phyloP scores from a whole-genome alignment of 331 rosid genomes.

The Phaseolus coccineus region DNA sequence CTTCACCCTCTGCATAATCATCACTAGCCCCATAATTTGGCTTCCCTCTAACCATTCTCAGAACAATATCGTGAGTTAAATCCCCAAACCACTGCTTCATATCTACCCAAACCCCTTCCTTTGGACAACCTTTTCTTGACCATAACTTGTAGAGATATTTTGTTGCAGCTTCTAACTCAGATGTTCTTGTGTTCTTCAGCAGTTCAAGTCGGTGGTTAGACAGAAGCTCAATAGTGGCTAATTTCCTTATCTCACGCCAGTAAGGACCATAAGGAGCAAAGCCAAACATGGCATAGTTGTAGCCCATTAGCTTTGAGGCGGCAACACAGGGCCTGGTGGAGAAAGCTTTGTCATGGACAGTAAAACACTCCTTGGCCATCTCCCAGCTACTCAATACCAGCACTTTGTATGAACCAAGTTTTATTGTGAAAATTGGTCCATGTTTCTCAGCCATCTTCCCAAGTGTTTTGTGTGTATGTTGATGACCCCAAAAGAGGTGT shows the following conservation, averaged over 20 bases:
- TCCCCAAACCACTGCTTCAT: conserved; percentile 56
- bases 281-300: conserved; percentile 54
- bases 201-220: conserved; percentile 42
- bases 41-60: conserved; percentile 46
- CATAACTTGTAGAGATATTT: conserved; percentile 34
- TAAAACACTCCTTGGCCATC: conserved; percentile 54
- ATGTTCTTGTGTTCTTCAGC: conserved; percentile 24
- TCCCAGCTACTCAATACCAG: conserved; percentile 50
- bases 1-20: conserved; percentile 33
- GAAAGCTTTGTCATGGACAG: conserved; percentile 52
- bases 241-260: conserved; percentile 59
- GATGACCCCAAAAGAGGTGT: conserved; percentile 45
- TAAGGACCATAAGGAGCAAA: conserved; percentile 55
- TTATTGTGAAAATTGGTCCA: conserved; percentile 58
- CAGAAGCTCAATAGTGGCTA: conserved; percentile 49
- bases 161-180: conserved; percentile 30
- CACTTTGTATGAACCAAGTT: conserved; percentile 50
- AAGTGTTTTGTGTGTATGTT: conserved; percentile 48
- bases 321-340: conserved; percentile 50
- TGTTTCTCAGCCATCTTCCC: conserved; percentile 53
- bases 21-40: conserved; percentile 13
- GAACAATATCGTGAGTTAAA: conserved; percentile 31
- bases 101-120: conserved; percentile 41
- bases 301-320: conserved; percentile 54
- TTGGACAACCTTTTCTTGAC: conserved; percentile 36